Base-by-base conservation (phyloP, 2,329 filamentous ascomycete species). In the Penicillium sp. region DNA sequence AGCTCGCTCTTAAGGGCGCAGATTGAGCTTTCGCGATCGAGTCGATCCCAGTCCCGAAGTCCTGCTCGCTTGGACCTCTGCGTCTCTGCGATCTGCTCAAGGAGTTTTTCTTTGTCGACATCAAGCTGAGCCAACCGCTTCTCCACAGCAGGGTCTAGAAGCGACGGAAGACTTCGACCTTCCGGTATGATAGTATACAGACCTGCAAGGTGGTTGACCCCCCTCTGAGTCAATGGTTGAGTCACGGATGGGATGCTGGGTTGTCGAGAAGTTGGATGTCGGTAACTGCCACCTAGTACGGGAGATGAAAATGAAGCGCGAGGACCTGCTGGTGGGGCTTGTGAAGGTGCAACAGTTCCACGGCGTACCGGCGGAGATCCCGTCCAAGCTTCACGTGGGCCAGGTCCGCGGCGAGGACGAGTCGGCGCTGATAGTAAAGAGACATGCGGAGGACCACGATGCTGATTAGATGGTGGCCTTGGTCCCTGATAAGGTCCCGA, bases 351-450 rank as follows among this genome's bases (percentile, higher is more conserved):
- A 27, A 64, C 52, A 40, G 70, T 72, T 41, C 71, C 72, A 55
- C 72, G 72, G 51, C 76, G 75, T 49, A 66, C 64, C 11, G 68
- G 59, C 15, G 73, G 65, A 33, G 67, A 58, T 23, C 70, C 61
- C 44, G 63, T 43, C 67, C 75, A 75, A 23, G 70, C 60, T 41
- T 73, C 71, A 53, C 75, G 70, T 23, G 71, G 69, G 51, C 64
- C 68, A 33, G 69, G 57, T 39, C 68, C 72, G 45, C 78, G 77
- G 36, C 78, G 77, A 44, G 79, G 79, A 15, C 77, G 72, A 10
- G 78, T 79, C n/a, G 79, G 79, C 25, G 77, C 78, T 31, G 76
- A 74, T 13, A 79, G 63, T n/a, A 79, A 59, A 31, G 76, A 74
- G 41, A 73, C 64, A 55, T 71, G 76, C 5, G 60, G 58, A 38